Evolutionary conservation across 179 eudicot species (phyloP).

Genomic region (Beta macrorhiza): DNA sequence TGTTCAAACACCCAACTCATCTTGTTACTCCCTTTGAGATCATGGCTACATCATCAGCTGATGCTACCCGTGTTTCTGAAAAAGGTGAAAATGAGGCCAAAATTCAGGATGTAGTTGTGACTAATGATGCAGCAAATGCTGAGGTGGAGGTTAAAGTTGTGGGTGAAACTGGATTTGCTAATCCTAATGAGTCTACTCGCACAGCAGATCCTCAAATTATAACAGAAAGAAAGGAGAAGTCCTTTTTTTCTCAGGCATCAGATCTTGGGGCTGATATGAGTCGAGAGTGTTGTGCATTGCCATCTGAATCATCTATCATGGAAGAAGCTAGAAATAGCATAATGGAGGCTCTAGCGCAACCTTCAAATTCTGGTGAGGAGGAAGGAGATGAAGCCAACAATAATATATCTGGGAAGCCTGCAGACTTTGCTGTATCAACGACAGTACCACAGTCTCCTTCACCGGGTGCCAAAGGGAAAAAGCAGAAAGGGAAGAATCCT

Average conservation of each 20-base stretch:
- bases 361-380: constrained; percentile 48
- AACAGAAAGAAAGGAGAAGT: constrained; percentile 61
- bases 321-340: constrained; percentile 55
- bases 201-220: constrained; percentile 43
- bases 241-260: constrained; percentile 83
- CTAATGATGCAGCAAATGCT: constrained; percentile 46
- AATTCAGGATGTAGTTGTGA: constrained; percentile 56
- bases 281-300: constrained; percentile 56
- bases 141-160: constrained; percentile 89
- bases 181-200: constrained; percentile 43
- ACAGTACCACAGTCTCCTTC: constrained; percentile 39
- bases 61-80: constrained; percentile 44
- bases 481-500: constrained; percentile 57
- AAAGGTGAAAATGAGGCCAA: constrained; percentile 54
- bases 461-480: constrained; percentile 58
- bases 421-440: constrained; percentile 38
- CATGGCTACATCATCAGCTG: constrained; percentile 76
- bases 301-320: constrained; percentile 47
- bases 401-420: constrained; percentile 40
- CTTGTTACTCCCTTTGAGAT: constrained; percentile 90
- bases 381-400: constrained; percentile 46
- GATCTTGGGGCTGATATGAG: constrained; percentile 77
- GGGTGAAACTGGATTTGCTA: constrained; percentile 61
- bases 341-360: constrained; percentile 46
- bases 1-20: constrained; percentile 94